phyloP scores from a whole-genome alignment of 345 rosid species.

The Hevea brasiliensis region DNA sequence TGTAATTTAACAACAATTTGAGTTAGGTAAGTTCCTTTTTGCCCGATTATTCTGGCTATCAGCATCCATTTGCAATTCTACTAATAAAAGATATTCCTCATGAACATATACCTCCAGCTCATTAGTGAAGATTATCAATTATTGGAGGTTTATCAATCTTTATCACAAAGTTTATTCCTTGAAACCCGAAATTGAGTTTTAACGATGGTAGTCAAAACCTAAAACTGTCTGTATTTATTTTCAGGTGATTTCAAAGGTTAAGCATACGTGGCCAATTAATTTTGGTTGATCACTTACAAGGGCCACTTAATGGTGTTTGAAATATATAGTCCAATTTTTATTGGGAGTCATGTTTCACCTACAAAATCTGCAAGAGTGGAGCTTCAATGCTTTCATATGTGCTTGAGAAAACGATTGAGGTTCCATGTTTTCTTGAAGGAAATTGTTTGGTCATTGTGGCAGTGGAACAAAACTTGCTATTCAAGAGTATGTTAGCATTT shows the following conservation, averaged over 20 bases:
- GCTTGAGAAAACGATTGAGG: no score
- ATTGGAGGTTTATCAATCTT: not conserved
- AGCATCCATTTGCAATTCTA: not conserved
- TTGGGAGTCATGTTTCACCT: no score
- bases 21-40: constrained; percentile 28
- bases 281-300: not conserved
- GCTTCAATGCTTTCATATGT: no score
- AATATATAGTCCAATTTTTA: no score
- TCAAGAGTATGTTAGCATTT: no score
- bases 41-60: not conserved
- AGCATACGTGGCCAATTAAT: constrained; percentile 7
- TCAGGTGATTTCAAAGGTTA: constrained; percentile 24
- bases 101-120: no score
- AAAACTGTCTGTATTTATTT: constrained; percentile 10
- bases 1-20: constrained; percentile 37
- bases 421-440: no score
- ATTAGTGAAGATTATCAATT: not conserved
- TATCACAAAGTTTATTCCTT: not conserved
- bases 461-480: no score
- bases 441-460: no score
- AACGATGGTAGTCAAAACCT: not conserved
- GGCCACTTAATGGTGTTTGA: no score
- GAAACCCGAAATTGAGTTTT: not conserved
- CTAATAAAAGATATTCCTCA: not conserved
- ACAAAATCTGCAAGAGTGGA: no score